A percentile compares a stretch with the other conserved stretches of the same genome.
Conservation (phyloP, 2,329 filamentous ascomycete species). For the Thielaviopsis cerberus region DNA sequence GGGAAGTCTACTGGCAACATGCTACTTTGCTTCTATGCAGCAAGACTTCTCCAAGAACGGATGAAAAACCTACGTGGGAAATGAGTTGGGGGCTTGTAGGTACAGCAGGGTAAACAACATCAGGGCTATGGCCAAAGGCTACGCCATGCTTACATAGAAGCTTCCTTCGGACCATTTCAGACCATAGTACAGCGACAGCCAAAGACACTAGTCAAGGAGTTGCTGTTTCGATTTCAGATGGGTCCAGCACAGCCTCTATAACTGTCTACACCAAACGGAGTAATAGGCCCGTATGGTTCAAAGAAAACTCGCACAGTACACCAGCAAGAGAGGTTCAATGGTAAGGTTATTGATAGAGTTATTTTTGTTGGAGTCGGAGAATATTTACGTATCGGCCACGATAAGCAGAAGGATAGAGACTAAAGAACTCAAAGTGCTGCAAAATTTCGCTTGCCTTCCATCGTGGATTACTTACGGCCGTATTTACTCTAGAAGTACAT, state of each 20-base stretch:
- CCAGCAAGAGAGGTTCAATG: background rate
- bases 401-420: background rate
- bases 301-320: no score
- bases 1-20: no score
- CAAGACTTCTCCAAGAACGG: background rate
- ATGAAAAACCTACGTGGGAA: background rate
- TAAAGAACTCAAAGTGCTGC: background rate
- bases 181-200: background rate
- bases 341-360: background rate
- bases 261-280: background rate
- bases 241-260: background rate
- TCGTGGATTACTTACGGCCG: background rate
- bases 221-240: background rate
- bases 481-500: background rate
- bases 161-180: background rate
- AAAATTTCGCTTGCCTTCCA: background rate
- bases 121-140: background rate
- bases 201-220: background rate
- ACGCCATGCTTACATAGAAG: background rate
- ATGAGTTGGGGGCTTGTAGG: background rate
- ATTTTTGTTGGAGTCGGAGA: background rate
- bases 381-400: background rate
- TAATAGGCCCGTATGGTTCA: no score
- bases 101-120: background rate
- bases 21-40: no score